Conservation (phyloP, 2,329 filamentous ascomycete genomes). For the Trichoderma koningiopsis region DNA sequence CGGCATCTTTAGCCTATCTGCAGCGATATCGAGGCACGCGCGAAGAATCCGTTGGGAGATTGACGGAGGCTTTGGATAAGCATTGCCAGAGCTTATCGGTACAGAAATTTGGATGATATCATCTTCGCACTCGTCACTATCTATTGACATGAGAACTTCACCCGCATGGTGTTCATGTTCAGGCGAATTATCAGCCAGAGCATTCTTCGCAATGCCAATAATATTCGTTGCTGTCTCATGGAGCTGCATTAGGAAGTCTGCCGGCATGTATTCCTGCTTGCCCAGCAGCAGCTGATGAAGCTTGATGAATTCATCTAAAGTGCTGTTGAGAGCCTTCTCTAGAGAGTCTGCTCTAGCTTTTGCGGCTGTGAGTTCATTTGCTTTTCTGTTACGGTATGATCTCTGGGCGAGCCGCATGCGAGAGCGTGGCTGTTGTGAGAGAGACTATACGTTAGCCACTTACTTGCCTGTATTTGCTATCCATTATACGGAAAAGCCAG, state of each 20-base stretch:
- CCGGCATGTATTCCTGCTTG: conserved; percentile 9
- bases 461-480: neutral
- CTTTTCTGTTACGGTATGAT: conserved; percentile 23
- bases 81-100: neutral
- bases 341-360: conserved; percentile 4
- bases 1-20: conserved; percentile 4
- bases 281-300: conserved; percentile 2
- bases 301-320: conserved; percentile 15
- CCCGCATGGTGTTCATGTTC: neutral
- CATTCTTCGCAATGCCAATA: conserved; percentile 6
- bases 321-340: conserved; percentile 17
- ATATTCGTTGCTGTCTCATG: conserved; percentile 23
- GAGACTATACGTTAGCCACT: neutral
- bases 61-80: neutral
- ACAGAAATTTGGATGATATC: neutral
- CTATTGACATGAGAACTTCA: neutral
- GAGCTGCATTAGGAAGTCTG: conserved; percentile 17
- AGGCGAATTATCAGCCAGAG: neutral
- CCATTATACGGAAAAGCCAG: neutral
- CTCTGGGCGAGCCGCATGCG: conserved; percentile 24
- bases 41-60: conserved; percentile 16
- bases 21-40: conserved; percentile 14
- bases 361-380: conserved; percentile 17
- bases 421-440: conserved; percentile 2
- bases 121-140: neutral